Base-by-base conservation (phyloP, 2,329 filamentous ascomycete genomes). In the Colletotrichum brevisporum region DNA sequence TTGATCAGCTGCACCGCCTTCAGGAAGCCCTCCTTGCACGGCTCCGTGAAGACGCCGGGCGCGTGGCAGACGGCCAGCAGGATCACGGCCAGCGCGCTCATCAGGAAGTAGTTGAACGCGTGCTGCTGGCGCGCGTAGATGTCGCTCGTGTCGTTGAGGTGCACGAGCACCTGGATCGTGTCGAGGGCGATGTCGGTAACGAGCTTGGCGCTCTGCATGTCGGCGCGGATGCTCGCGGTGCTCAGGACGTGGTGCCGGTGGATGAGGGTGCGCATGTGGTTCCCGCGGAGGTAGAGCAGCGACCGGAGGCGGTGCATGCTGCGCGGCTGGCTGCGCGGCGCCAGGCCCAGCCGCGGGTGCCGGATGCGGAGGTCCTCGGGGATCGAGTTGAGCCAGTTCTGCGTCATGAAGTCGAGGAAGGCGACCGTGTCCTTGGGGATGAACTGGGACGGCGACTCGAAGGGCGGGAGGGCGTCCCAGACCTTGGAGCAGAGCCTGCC, bases 21-120 rank as follows among this genome's bases (percentile, higher is more conserved):
- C 3, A 74, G 65, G 27, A 81, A 81, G 4, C 70, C 77, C 41
- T 76, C 75, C 4, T 77, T 74, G 59, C 78, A 80, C 0, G 74
- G 73, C 9, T 78, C 79, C 3, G 81, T 79, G 57, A 85, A 86
- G 2, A 76, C 75, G 2, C 76, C 75, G 0, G 84, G 83, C 0
- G 81, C 83, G 70, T 85, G 82, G 3, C 83, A 78, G 0, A 85
- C 83, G 1, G 83, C 84, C 0, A 84, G 76, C 36, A 83, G 81
- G 1, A 84, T 71, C 1, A 80, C 77, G 0, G 79, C 80, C 6
- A 83, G 71, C 0, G 80, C 79, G 24, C 79, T 81, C 31, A 82
- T 75, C 6, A 83, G 72, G 51, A 82, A 83, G 62, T 82, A 82
- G 65, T 82, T 81, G 72, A 83, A 82, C 10, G 79, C 78, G 26